phyloP scores from a whole-genome alignment of 1,284 basidiomycete genomes.

The Cryptococcus sp. region DNA sequence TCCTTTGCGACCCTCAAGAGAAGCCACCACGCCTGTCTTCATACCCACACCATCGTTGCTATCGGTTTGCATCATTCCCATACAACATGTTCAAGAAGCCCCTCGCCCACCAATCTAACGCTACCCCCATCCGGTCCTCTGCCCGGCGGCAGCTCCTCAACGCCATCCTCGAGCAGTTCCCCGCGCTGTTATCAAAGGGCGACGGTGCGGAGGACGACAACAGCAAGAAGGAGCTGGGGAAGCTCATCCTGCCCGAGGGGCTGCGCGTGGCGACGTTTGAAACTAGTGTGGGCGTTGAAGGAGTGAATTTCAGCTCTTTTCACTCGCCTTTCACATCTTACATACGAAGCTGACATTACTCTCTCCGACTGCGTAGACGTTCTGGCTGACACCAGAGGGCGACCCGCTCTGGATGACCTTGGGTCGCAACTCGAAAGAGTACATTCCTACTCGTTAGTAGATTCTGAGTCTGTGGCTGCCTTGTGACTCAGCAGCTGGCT shows the following conservation, averaged over 20 bases:
- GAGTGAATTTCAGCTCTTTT: constrained; percentile 31
- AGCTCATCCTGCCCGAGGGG: constrained; percentile 43
- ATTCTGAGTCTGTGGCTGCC: constrained; percentile 55
- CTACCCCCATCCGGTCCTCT: constrained; percentile 47
- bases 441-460: constrained; percentile 62
- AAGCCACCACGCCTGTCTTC: background rate
- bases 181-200: constrained; percentile 11
- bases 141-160: constrained; percentile 42
- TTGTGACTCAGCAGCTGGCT: background rate
- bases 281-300: constrained; percentile 44
- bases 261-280: constrained; percentile 37
- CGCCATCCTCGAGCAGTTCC: constrained; percentile 37
- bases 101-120: constrained; percentile 45
- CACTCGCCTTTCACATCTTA: constrained; percentile 54
- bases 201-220: constrained; percentile 6
- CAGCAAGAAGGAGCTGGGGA: constrained; percentile 38
- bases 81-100: constrained; percentile 49
- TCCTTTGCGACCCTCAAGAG: background rate
- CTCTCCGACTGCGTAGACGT: constrained; percentile 6
- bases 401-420: constrained; percentile 79
- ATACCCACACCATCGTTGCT: background rate
- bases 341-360: background rate
- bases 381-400: constrained; percentile 56
- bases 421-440: constrained; percentile 57
- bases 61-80: background rate